A percentile compares a stretch with the other conserved stretches of the same genome.
Conservation (phyloP, 1,284 basidiomycete species). For the Sporisorium scitamineum region DNA sequence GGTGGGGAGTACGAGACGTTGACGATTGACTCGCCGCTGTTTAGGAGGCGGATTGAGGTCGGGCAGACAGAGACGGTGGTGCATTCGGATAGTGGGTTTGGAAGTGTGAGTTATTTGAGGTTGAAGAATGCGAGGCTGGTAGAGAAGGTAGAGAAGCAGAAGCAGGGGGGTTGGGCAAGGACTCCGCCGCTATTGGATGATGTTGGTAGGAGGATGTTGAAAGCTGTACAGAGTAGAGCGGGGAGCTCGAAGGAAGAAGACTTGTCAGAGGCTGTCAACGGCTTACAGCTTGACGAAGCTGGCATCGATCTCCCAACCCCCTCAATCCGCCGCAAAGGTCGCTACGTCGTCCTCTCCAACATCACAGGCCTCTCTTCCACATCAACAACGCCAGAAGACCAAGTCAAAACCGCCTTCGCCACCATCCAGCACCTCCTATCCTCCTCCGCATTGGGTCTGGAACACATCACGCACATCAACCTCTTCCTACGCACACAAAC, state of each 20-base stretch:
- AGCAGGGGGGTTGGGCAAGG: neutral
- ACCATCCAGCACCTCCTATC: constrained; percentile 16
- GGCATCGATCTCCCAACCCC: constrained; percentile 3
- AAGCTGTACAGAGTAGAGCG: constrained; percentile 12
- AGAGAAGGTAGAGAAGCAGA: constrained; percentile 39
- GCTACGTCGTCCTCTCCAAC: constrained; percentile 36
- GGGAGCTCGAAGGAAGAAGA: too few relatives aligned
- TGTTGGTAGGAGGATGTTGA: constrained; percentile 34
- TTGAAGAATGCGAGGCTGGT: constrained; percentile 50
- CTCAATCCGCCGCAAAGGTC: constrained; percentile 20
- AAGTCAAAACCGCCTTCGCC: constrained; percentile 25
- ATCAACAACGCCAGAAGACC: constrained; percentile 21
- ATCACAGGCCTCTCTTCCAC: constrained; percentile 17
- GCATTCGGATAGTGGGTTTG: constrained; percentile 62
- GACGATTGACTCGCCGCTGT: constrained; percentile 89
- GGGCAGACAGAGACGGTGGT: constrained; percentile 56
- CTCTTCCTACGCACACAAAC: constrained; percentile 77
- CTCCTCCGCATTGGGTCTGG: constrained; percentile 33
- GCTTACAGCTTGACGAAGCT: neutral
- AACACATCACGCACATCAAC: constrained; percentile 82
- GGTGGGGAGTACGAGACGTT: constrained; percentile 98
- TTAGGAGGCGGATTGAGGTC: constrained; percentile 81
- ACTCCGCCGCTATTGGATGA: constrained; percentile 39
- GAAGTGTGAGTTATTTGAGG: constrained; percentile 62
- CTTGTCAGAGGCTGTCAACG: neutral